Percentiles rank a stretch among this genome's conserved stretches.
Conservation (phyloP, 495 filamentous ascomycete species). For the Entonaema liquescens region DNA sequence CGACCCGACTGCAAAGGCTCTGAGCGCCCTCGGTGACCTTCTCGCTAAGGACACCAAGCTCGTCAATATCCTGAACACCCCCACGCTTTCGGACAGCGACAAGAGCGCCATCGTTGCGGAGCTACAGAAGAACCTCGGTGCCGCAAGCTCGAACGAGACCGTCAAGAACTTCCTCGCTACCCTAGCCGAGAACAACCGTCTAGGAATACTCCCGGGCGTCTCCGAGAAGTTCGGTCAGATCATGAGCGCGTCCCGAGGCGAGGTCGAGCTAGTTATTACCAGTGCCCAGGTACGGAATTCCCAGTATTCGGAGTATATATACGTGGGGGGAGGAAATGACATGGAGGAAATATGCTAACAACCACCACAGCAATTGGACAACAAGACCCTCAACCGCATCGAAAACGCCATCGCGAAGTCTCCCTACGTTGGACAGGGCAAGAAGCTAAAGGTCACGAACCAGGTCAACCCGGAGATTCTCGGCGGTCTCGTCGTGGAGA, state of each 20-base stretch:
- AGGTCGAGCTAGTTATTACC: slow-evolving; percentile 91
- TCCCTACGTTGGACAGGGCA: slow-evolving; percentile 83
- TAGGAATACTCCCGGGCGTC: slow-evolving; percentile 81
- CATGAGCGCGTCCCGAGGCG: slow-evolving; percentile 88
- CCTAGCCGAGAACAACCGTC: slow-evolving; percentile 94
- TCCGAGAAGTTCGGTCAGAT: slow-evolving; percentile 86
- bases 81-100: slow-evolving; percentile 78
- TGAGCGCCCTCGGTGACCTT: slow-evolving; percentile 72
- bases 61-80: slow-evolving; percentile 74
- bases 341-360: slow-evolving; percentile 22
- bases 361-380: slow-evolving; percentile 78
- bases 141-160: slow-evolving; percentile 75
- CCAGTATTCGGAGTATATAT: not conserved
- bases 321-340: not conserved
- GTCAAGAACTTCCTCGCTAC: slow-evolving; percentile 92
- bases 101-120: slow-evolving; percentile 85
- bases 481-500: slow-evolving; percentile 93
- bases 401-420: slow-evolving; percentile 91
- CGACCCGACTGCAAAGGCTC: slow-evolving; percentile 79
- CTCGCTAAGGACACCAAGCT: slow-evolving; percentile 86
- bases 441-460: slow-evolving; percentile 96
- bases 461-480: slow-evolving; percentile 94
- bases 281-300: slow-evolving; percentile 75
- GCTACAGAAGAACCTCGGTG: slow-evolving; percentile 78
- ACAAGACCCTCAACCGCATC: slow-evolving; percentile 81